Conservation (phyloP, 176 grass and related monocot species). For the sorghum (Sorghum bicolor) region DNA sequence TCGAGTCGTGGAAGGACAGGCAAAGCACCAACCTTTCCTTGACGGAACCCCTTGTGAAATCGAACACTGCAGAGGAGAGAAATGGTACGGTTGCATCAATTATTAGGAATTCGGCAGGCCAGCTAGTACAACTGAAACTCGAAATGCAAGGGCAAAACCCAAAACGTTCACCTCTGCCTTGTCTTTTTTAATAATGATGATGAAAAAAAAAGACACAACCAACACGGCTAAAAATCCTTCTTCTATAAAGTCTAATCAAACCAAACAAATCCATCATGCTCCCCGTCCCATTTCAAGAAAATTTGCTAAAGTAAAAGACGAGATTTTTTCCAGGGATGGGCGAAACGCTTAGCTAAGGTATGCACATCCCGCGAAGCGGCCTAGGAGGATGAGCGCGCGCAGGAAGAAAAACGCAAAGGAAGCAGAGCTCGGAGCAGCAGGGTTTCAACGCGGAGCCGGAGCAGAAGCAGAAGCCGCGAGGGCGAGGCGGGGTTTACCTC, state of each 20-base stretch:
- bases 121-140: background rate
- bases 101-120: background rate
- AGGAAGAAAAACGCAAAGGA: background rate
- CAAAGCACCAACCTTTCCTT: background rate
- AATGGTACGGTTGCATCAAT: background rate
- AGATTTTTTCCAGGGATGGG: too few species aligned
- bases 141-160: background rate
- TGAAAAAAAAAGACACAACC: background rate
- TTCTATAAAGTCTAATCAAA: background rate
- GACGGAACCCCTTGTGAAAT: background rate
- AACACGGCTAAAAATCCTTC: background rate
- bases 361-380: background rate
- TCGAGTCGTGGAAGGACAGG: background rate
- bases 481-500: slow-evolving; percentile 33
- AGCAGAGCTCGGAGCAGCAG: background rate
- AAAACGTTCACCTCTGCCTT: background rate
- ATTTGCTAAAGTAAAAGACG: background rate
- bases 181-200: background rate
- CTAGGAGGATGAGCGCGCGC: background rate
- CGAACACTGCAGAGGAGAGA: background rate
- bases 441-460: background rate
- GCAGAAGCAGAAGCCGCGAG: background rate
- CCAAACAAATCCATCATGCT: background rate
- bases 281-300: background rate
- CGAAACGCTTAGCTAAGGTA: background rate